Base-by-base conservation (phyloP, 2,329 filamentous ascomycete species). In the Aureobasidium sp. region DNA sequence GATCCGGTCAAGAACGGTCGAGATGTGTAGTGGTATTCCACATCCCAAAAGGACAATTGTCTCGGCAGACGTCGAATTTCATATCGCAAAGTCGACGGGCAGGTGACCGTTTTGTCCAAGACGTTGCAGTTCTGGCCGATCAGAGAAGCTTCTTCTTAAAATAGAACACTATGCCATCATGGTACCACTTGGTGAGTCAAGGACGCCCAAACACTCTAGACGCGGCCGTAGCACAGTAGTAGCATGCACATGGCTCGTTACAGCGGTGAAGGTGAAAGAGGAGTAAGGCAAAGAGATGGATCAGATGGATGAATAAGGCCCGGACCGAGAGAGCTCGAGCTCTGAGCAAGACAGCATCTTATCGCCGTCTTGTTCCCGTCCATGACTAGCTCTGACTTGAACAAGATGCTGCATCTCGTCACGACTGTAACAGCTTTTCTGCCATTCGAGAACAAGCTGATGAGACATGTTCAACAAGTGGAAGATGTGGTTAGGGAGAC, bases 1-100 rank as follows among this genome's bases (percentile, higher is more conserved):
- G 52, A 56, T 56, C 52, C 52, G 52, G 52, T 20, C 25, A 56
- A 56, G 39, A 56, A 34, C 52, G 52, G 52, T 44, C 12, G 39
- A 34, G 52, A 56, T 20, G 12, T 36, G 17, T 36, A 27, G 29
- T 36, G 29, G 7, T 5, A 41, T 53, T 20, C 14, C 27, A 48
- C 36, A 41, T 42, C 27, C 6, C 22, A 37, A 14, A 20, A 12
- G 20, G 2, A 49, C 17, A n/a, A 25, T 56, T 27, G 29, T 56
- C 36, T 56, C 17, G 51, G 51, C 51, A 44, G 25, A 34, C 14
- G 52, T 56, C 52, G 39, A 44, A 41, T 17, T 37, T 8, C 39
- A 22, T 22, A n/a, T 17, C 15, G 9, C 7, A 2, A 29, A 29
- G 37, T 17, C 29, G 8, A n/a, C 3, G 17, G 27, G 12, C 34